phyloP scores from a whole-genome alignment of 148 eudicot species.

The Selenicereus undatus region DNA sequence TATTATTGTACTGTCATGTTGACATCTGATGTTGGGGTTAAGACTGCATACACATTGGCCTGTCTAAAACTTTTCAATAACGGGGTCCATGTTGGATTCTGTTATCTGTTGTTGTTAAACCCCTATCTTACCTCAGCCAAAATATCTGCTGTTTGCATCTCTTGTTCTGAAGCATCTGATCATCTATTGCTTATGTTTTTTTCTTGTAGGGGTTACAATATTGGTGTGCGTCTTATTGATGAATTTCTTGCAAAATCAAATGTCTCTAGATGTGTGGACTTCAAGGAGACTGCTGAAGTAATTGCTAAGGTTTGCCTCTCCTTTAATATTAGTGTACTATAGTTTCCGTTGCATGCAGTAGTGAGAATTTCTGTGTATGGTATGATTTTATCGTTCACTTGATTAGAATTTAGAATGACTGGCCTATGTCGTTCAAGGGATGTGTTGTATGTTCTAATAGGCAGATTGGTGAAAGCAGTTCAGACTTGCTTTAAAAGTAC shows the following conservation, averaged over 20 bases:
- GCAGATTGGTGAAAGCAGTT: no score
- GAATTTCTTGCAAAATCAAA: slow-evolving; percentile 92
- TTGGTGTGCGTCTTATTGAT: slow-evolving; percentile 82
- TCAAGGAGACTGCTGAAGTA: slow-evolving; percentile 95
- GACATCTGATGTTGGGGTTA: no score
- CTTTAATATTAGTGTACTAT: background rate
- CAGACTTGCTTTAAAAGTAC: no score
- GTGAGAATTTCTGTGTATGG: background rate
- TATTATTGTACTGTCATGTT: no score
- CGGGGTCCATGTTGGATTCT: background rate
- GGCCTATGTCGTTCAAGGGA: background rate
- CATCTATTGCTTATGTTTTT: slow-evolving; percentile 10
- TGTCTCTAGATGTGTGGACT: slow-evolving; percentile 93
- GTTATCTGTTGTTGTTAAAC: background rate
- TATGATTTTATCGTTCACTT: background rate
- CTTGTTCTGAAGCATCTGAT: slow-evolving; percentile 7
- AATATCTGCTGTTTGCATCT: background rate
- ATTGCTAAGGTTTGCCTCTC: slow-evolving; percentile 72
- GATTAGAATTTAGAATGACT: background rate
- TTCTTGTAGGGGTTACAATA: slow-evolving; percentile 86
- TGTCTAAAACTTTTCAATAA: background rate
- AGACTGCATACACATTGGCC: no score
- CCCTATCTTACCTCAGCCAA: background rate
- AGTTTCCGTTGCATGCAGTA: no score
- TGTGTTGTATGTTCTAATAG: no score